Evolutionary conservation across 768 basidiomycete genomes (phyloP).

Genomic region (Ramaria rubella): DNA sequence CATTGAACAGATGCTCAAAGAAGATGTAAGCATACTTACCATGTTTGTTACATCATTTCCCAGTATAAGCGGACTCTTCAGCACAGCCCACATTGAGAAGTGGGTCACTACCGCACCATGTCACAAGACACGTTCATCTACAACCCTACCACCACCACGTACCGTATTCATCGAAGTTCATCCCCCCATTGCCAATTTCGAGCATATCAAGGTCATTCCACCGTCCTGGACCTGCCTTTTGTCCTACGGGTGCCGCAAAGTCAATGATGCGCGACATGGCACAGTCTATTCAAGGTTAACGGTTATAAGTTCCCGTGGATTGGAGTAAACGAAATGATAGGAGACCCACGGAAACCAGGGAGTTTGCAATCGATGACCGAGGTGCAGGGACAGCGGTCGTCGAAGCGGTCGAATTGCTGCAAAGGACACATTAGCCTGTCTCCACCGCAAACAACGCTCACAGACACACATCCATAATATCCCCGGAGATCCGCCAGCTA

Average conservation of each 20-base stretch:
- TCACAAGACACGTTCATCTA: not conserved
- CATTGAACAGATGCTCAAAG: not conserved
- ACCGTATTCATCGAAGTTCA: constrained; percentile 36
- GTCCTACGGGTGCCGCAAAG: constrained; percentile 30
- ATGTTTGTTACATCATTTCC: constrained; percentile 35
- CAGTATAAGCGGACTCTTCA: constrained; percentile 37
- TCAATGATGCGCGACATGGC: constrained; percentile 28
- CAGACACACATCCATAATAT: constrained; percentile 15
- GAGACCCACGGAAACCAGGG: constrained; percentile 28
- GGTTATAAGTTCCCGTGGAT: not conserved
- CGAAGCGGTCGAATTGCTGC: constrained; percentile 30
- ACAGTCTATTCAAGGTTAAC: constrained; percentile 7
- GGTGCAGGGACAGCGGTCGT: constrained; percentile 33
- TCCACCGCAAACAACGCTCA: not conserved
- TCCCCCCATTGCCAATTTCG: constrained; percentile 30
- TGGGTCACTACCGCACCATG: constrained; percentile 27
- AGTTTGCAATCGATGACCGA: constrained; percentile 32
- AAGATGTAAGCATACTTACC: constrained; percentile 17
- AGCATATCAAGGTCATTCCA: constrained; percentile 38
- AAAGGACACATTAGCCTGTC: not conserved
- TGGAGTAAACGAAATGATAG: not conserved
- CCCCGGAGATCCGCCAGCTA: constrained; percentile 21
- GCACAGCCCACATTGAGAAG: constrained; percentile 37
- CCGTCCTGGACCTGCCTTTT: constrained; percentile 28
- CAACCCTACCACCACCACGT: too few relatives aligned